A percentile compares a stretch with the other conserved stretches of the same genome.
phyloP scores from a whole-genome alignment of 2,329 filamentous ascomycete species.

The Fusarium nanum region DNA sequence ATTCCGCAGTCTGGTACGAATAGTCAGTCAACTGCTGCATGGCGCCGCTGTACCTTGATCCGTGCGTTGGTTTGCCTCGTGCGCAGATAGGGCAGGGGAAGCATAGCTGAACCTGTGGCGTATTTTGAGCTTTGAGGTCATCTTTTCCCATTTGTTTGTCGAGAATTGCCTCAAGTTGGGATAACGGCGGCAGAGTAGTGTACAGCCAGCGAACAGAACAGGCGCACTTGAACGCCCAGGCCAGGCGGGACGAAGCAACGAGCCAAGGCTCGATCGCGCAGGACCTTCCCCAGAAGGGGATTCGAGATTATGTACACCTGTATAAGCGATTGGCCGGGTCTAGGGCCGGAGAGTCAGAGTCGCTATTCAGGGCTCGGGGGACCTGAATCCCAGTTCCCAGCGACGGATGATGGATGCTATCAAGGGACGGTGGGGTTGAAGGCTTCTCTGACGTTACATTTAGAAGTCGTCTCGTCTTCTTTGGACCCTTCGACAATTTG shows the following conservation, averaged over 20 bases:
- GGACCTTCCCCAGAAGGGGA: conserved; percentile 39
- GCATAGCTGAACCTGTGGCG: conserved; percentile 35
- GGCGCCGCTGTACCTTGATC: conserved; percentile 28
- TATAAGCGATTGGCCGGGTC: conserved; percentile 42
- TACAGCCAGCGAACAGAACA: conserved; percentile 37
- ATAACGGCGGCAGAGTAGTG: conserved; percentile 12
- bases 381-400: conserved; percentile 1
- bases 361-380: conserved; percentile 23
- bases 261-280: conserved; percentile 36
- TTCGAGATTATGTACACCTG: neutral
- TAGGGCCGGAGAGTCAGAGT: conserved; percentile 38
- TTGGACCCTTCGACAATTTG: conserved; percentile 25
- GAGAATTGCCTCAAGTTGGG: neutral
- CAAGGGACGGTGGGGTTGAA: conserved; percentile 13
- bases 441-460: conserved; percentile 37
- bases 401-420: conserved; percentile 2
- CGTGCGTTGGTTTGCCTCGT: conserved; percentile 32
- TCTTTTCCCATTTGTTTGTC: neutral
- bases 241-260: conserved; percentile 46
- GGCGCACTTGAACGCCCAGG: conserved; percentile 42
- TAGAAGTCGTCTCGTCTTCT: conserved; percentile 35
- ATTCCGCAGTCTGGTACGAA: conserved; percentile 8
- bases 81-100: conserved; percentile 16
- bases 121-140: conserved; percentile 21
- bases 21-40: conserved; percentile 8